These are phyloP conservation scores for Tetrapisispora taiwanensis DNA, from an alignment of 805 yeast genomes.

Conservation along the genomic window DNA sequence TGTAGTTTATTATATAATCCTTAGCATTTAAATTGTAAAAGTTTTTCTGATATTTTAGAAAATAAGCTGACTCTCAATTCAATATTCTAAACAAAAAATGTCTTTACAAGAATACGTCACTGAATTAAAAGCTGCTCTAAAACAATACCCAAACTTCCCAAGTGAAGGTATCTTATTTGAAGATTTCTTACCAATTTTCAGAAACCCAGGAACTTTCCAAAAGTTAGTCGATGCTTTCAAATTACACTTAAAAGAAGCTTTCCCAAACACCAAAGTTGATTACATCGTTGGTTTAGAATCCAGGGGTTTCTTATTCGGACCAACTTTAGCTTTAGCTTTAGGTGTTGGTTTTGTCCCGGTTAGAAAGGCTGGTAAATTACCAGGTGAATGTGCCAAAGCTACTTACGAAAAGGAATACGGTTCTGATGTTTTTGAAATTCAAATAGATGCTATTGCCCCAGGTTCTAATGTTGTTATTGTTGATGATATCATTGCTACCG, in stretches of 20 bases:
- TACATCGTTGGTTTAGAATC: conserved; percentile 92
- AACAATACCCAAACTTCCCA: conserved; percentile 92
- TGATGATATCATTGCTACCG: conserved; percentile 96
- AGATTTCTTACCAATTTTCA: conserved; percentile 91
- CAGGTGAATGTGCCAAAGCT: conserved; percentile 70
- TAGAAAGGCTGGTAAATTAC: conserved; percentile 91
- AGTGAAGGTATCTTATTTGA: conserved; percentile 85
- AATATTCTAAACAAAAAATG: too few species aligned
- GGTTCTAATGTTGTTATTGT: conserved; percentile 79
- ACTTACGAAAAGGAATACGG: conserved; percentile 89
- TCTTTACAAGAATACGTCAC: conserved; percentile 28
- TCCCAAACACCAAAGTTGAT: conserved; percentile 57
- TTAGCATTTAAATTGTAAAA: too few species aligned
- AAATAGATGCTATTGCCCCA: conserved; percentile 64
- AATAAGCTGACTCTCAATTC: too few species aligned
- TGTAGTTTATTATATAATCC: too few species aligned
- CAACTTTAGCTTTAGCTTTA: conserved; percentile 81
- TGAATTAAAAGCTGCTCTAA: conserved; percentile 44
- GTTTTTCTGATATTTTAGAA: too few species aligned
- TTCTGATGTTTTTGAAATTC: conserved; percentile 79
- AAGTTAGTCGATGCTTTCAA: conserved; percentile 74
- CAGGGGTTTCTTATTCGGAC: conserved; percentile 95
- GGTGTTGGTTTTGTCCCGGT: conserved; percentile 90
- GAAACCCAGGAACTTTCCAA: conserved; percentile 69
- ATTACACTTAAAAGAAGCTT: conserved; percentile 50